A percentile compares a stretch with the other conserved stretches of the same genome.
These are phyloP conservation scores for Peronospora belbahrii DNA, from an alignment of 352 stramenopile species.

Conservation along the genomic window DNA sequence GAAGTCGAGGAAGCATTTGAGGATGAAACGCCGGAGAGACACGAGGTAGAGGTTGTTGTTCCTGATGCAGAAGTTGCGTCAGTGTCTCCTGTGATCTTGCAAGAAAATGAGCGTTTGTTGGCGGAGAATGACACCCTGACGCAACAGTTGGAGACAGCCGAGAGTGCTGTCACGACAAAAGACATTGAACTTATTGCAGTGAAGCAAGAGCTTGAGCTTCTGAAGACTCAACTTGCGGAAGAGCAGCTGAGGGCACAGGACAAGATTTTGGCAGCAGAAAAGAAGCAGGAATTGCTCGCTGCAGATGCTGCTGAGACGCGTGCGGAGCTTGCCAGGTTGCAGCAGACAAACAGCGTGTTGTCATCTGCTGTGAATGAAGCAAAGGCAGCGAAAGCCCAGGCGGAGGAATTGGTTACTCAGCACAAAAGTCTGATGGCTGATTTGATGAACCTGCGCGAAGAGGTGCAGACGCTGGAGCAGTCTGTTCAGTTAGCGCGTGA, in stretches of 20 bases:
- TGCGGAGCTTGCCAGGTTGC: constrained; percentile 16
- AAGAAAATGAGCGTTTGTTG: constrained; percentile 38
- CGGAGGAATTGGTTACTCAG: constrained; percentile 19
- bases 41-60: constrained; percentile 4
- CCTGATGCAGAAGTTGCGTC: background rate
- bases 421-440: constrained; percentile 27
- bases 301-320: constrained; percentile 14
- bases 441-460: constrained; percentile 28
- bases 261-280: constrained; percentile 12
- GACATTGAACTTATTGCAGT: constrained; percentile 30
- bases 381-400: constrained; percentile 20
- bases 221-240: constrained; percentile 27
- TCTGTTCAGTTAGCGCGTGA: constrained; percentile 45
- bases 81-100: constrained; percentile 21
- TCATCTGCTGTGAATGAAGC: constrained; percentile 17
- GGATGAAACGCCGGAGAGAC: constrained; percentile 18
- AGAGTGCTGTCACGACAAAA: constrained; percentile 26
- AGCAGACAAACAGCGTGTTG: constrained; percentile 12
- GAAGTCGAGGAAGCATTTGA: constrained; percentile 17
- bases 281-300: constrained; percentile 21
- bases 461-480: constrained; percentile 38
- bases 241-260: constrained; percentile 24
- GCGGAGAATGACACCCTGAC: constrained; percentile 33
- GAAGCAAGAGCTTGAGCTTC: constrained; percentile 25
- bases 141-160: constrained; percentile 24